Percentiles rank a stretch among this genome's conserved stretches.
phyloP scores from a whole-genome alignment of 208 protist genomes.

The Zelonia costaricensis region DNA sequence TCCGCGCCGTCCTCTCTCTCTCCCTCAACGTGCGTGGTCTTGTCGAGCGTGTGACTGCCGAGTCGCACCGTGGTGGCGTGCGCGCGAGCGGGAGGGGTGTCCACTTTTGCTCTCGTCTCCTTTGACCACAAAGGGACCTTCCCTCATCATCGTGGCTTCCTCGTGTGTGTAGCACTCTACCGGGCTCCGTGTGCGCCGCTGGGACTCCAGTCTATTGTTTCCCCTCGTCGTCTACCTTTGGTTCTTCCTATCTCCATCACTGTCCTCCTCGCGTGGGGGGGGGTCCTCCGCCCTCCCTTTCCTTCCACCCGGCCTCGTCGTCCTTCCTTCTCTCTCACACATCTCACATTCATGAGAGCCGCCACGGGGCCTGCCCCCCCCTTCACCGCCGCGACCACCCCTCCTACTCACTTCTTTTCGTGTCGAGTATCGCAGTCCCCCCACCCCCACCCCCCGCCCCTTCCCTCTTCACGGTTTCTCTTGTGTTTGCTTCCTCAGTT shows the following conservation, averaged over 20 bases:
- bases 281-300: no score
- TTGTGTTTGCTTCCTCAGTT: conserved; percentile 8
- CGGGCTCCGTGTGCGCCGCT: not conserved
- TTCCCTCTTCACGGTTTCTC: not conserved
- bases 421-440: not conserved
- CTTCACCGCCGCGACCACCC: no score
- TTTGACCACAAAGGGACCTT: no score
- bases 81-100: no score
- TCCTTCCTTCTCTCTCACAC: not conserved
- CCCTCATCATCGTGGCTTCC: no score
- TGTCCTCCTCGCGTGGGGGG: no score
- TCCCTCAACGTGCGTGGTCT: no score
- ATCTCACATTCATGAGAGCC: not conserved
- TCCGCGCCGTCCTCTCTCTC: no score
- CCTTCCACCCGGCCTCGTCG: not conserved
- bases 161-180: no score
- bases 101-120: no score
- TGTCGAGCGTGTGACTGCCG: not conserved
- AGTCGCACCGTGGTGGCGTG: no score
- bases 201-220: not conserved
- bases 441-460: not conserved
- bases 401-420: not conserved
- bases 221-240: not conserved
- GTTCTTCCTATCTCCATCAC: not conserved
- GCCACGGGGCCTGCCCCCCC: no score